These are phyloP conservation scores for Chlamydomonas asymmetrica DNA, from an alignment of 139 green algal species.

Conservation along the genomic window DNA sequence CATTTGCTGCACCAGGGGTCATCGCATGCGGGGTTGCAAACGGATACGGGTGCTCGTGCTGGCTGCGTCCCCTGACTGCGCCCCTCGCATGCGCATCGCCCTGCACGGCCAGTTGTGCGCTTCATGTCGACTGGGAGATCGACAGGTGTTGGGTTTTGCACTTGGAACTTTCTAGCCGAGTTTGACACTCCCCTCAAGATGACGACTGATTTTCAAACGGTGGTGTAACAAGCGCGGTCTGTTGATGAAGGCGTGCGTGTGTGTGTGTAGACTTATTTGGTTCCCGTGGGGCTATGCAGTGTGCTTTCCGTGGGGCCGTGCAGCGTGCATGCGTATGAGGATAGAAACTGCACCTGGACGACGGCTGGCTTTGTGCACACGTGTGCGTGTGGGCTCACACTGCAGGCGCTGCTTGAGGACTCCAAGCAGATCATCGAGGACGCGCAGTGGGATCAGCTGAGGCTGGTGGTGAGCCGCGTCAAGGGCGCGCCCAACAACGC, in stretches of 20 bases:
- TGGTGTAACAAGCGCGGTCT: no score
- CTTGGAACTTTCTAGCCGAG: no score
- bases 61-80: neutral
- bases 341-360: neutral
- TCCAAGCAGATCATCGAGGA: conserved; percentile 32
- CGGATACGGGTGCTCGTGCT: neutral
- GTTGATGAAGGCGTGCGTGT: no score
- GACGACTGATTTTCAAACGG: no score
- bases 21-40: neutral
- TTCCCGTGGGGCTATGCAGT: neutral
- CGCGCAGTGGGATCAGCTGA: conserved; percentile 38
- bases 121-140: no score
- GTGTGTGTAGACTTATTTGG: no score
- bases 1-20: neutral
- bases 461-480: conserved; percentile 18
- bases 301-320: neutral
- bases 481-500: conserved; percentile 67
- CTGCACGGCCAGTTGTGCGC: neutral
- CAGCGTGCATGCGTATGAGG: neutral
- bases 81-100: neutral
- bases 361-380: neutral
- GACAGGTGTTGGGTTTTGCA: no score
- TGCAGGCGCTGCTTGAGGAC: conserved; percentile 40
- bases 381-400: neutral
- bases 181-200: no score